phyloP scores from a whole-genome alignment of 352 stramenopile genomes.

The Phytophthora uliginosa region DNA sequence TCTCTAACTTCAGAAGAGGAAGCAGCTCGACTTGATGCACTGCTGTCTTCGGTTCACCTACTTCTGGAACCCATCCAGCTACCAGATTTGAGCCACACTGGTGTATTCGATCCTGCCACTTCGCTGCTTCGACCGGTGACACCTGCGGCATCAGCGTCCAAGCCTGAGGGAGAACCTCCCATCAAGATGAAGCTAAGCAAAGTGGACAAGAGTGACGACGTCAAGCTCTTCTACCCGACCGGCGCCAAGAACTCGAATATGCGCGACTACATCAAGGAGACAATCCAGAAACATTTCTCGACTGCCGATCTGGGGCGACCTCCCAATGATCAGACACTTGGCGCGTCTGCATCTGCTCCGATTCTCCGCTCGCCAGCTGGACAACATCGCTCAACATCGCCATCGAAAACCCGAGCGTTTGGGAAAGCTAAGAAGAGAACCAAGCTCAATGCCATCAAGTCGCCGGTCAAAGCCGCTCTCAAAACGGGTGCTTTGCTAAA shows the following conservation, averaged over 20 bases:
- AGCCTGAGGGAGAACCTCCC: conserved; percentile 1
- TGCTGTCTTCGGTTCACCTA: conserved; percentile 53
- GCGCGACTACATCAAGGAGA: conserved; percentile 76
- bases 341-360: conserved; percentile 32
- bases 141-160: conserved; percentile 7
- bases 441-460: conserved; percentile 33
- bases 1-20: conserved; percentile 15
- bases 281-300: conserved; percentile 53
- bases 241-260: conserved; percentile 82
- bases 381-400: conserved; percentile 8
- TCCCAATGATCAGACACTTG: conserved; percentile 7
- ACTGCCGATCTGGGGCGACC: conserved; percentile 1
- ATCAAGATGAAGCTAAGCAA: conserved; percentile 42
- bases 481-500: conserved; percentile 47
- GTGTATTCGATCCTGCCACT: conserved; percentile 37
- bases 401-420: conserved; percentile 15
- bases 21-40: conserved; percentile 37
- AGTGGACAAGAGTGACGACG: conserved; percentile 44
- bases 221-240: conserved; percentile 78
- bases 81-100: conserved; percentile 69
- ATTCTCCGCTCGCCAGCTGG: conserved; percentile 13
- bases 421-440: conserved; percentile 29
- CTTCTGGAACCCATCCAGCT: conserved; percentile 73
- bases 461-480: conserved; percentile 26
- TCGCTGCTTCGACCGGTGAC: conserved; percentile 28